A percentile compares a stretch with the other conserved stretches of the same genome.
Evolutionary conservation across 1,284 basidiomycete species (phyloP).

Genomic region (Volvariella surrecta): DNA sequence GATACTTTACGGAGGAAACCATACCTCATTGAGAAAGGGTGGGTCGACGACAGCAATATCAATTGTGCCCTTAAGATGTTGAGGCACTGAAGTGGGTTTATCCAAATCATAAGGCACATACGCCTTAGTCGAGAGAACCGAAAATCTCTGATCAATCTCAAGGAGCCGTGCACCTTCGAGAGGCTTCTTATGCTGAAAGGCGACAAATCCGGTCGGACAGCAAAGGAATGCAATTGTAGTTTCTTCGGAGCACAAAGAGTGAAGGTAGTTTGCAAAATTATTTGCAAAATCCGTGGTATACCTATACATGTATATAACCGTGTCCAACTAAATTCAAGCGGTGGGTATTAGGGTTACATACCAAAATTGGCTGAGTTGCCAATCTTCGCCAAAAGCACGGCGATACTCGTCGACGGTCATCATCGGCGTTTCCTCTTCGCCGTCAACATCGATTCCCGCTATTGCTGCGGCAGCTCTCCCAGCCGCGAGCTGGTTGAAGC

Average conservation of each 20-base stretch:
- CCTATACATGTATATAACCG: constrained; percentile 17
- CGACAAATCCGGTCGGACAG: constrained; percentile 35
- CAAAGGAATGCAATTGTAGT: constrained; percentile 33
- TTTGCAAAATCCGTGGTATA: constrained; percentile 30
- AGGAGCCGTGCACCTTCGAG: constrained; percentile 24
- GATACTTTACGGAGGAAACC: constrained; percentile 5
- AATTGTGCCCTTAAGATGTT: constrained; percentile 19
- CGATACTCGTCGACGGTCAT: constrained; percentile 33
- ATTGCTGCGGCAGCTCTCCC: constrained; percentile 23
- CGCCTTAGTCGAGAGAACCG: constrained; percentile 25
- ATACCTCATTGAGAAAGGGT: constrained; percentile 35
- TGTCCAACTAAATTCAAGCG: not conserved
- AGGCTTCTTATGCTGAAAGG: constrained; percentile 29
- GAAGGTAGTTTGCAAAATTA: constrained; percentile 22
- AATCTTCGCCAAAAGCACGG: constrained; percentile 33
- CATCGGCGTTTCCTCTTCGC: constrained; percentile 22
- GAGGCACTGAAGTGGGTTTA: constrained; percentile 28
- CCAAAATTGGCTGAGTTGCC: constrained; percentile 42
- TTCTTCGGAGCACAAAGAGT: constrained; percentile 19
- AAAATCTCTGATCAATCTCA: constrained; percentile 32
- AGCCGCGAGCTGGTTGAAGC: constrained; percentile 28
- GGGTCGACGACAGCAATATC: constrained; percentile 32
- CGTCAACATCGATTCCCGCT: constrained; percentile 19
- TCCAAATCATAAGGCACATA: constrained; percentile 33
- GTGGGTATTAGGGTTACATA: constrained; percentile 18